phyloP scores from a whole-genome alignment of 2,329 filamentous ascomycete species.

The Penicillium sclerotiorum region DNA sequence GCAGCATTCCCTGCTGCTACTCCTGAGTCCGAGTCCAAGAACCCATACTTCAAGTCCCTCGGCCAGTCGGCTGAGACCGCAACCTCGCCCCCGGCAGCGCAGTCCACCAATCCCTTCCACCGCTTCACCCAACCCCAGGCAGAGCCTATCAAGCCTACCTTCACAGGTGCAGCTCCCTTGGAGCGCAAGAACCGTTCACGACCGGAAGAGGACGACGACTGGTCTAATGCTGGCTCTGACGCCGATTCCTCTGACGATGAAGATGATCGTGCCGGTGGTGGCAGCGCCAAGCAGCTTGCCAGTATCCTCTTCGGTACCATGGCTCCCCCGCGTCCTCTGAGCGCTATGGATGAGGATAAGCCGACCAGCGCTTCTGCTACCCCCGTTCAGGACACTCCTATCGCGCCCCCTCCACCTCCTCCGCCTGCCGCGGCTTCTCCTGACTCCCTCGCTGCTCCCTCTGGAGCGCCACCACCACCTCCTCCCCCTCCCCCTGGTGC shows the following conservation, averaged over 20 bases:
- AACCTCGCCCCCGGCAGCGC: constrained; percentile 51
- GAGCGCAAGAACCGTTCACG: constrained; percentile 56
- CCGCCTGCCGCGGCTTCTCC: constrained; percentile 30
- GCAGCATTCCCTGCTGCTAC: constrained; percentile 57
- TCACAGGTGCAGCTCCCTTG: constrained; percentile 53
- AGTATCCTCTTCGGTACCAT: constrained; percentile 97
- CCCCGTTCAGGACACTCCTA: constrained; percentile 46
- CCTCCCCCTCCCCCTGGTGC: constrained; percentile 39
- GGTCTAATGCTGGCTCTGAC: constrained; percentile 77
- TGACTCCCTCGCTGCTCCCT: constrained; percentile 32
- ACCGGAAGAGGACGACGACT: constrained; percentile 71
- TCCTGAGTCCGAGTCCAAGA: constrained; percentile 77
- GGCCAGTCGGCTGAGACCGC: constrained; percentile 62
- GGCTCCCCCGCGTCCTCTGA: constrained; percentile 86
- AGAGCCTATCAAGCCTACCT: constrained; percentile 52
- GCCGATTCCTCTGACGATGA: constrained; percentile 71
- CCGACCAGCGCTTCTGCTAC: constrained; percentile 51
- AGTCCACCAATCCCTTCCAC: constrained; percentile 95
- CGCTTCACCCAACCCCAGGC: constrained; percentile 65
- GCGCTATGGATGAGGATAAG: constrained; percentile 72
- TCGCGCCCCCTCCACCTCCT: constrained; percentile 46
- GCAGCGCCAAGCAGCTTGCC: constrained; percentile 86
- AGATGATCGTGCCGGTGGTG: constrained; percentile 76
- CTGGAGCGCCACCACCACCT: constrained; percentile 34
- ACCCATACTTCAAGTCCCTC: constrained; percentile 92